Conservation (phyloP, 192 early-diverging fungal genomes). For the Geosiphon pyriformis region DNA sequence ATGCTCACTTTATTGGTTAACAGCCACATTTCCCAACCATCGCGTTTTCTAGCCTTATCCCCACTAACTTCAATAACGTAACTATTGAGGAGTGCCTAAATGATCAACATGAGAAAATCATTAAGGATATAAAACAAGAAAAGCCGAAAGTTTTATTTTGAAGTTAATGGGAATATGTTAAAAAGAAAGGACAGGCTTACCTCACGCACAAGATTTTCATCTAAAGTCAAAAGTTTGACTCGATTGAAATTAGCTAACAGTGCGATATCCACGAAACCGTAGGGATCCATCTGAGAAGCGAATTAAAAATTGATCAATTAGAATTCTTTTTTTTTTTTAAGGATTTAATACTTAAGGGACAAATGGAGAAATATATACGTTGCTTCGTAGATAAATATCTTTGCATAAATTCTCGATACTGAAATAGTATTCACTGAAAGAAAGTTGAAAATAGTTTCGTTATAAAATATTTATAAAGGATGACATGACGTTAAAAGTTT, state of each 20-base stretch:
- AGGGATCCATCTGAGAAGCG: conserved; percentile 80
- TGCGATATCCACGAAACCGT: conserved; percentile 76
- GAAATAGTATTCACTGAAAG: conserved; percentile 88
- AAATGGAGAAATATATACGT: conserved; percentile 23
- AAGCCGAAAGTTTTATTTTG: background rate
- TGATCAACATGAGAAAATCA: conserved; percentile 13
- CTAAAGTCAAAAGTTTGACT: conserved; percentile 65
- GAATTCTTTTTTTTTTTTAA: no score
- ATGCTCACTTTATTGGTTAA: conserved; percentile 58
- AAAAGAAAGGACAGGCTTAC: no score
- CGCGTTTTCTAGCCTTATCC: conserved; percentile 58
- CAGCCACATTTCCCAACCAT: conserved; percentile 86
- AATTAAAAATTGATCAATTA: no score
- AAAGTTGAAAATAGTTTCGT: background rate
- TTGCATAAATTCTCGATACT: conserved; percentile 95
- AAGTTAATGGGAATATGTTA: conserved; percentile 24
- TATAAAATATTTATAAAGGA: background rate
- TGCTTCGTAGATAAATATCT: conserved; percentile 85
- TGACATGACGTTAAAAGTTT: background rate
- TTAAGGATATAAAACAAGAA: background rate
- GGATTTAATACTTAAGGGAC: background rate
- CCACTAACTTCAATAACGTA: conserved; percentile 57
- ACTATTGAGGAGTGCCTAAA: conserved; percentile 31
- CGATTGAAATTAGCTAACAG: conserved; percentile 88
- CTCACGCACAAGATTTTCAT: conserved; percentile 56